A percentile compares a stretch with the other conserved stretches of the same genome.
Evolutionary conservation across 2,329 filamentous ascomycete genomes (phyloP).

Genomic region (Clarireedia hainanense): DNA sequence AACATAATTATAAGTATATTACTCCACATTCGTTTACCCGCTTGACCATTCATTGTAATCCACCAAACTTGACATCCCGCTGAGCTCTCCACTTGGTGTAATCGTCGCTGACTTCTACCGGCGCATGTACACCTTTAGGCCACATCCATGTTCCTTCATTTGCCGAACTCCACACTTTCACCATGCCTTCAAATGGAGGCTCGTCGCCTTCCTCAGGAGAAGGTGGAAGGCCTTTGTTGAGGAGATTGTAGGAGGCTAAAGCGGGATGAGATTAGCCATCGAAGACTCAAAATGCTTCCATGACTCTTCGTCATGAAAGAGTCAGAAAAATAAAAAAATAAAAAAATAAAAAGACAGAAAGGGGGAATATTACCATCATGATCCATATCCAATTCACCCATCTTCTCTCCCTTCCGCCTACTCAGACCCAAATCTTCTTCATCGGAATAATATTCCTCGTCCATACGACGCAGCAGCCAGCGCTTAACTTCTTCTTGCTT

Average conservation of each 20-base stretch:
- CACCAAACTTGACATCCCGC: not conserved
- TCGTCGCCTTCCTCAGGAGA: not conserved
- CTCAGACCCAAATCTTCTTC: not conserved
- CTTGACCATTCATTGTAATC: not conserved
- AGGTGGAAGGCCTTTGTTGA: not conserved
- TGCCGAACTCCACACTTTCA: not conserved
- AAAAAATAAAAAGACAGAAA: not conserved
- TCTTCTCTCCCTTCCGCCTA: not conserved
- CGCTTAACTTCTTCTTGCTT: not conserved
- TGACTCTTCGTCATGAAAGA: too few relatives aligned
- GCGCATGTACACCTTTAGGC: not conserved
- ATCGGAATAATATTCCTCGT: conserved; percentile 1
- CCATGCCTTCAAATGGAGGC: conserved; percentile 1
- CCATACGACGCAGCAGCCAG: not conserved
- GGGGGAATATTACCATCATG: not conserved
- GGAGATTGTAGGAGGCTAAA: not conserved
- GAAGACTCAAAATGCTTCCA: not conserved
- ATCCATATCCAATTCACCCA: not conserved
- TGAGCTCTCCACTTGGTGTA: conserved; percentile 3
- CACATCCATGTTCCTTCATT: not conserved
- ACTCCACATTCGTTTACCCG: too few relatives aligned
- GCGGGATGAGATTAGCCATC: too few relatives aligned
- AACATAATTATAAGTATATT: too few relatives aligned
- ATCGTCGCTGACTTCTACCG: not conserved
- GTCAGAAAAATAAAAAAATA: too few relatives aligned